Evolutionary conservation across 768 basidiomycete species (phyloP), one percentile per base, ranked within the genome.

Genomic region (Tricholoma terreum): DNA sequence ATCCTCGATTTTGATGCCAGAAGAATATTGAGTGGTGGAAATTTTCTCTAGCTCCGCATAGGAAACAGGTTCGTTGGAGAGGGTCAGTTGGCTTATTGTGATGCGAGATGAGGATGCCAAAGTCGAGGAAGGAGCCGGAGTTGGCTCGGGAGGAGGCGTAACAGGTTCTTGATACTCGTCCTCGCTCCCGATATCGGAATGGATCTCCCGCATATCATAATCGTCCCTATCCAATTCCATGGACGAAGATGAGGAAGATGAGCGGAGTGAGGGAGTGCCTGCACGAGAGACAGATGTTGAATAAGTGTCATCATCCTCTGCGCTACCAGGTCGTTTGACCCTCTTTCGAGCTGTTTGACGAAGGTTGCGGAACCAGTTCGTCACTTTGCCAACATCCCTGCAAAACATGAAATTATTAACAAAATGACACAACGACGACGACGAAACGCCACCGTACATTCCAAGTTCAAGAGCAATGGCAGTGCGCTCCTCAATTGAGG

Each of bases 341-440:
- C 89, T 84, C 71, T 85, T 90, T 42, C 89, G 75, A n/a, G 89
- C 80, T 15, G 87, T 88, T 73, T 92, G 90, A 35, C 90, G 82
- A 56, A 92, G 78, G 67, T 92, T 92, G 34, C 90, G 80, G 78
- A 92, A 92, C 90, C 90, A 92, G 69, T 92, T 92, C 15, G 90
- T 90, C 52, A 92, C 89, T 72, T 90, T 90, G 61, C 85, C 86
- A 56, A 92, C 71, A 71, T 92, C 90, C 90, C 84, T 86, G 57
- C 12, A 54, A 52, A 63, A 14, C 33, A 65, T 58, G 56, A 59
- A 55, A 54, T 65, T 57, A 54, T 65, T 57, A 57, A 63, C 33
- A 52, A 63, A 38, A 57, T 56, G 55, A 62, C 43, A 54, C 57
- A 52, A 52, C 48, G 50, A 43, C 33, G 53, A 64, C 52, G 30